phyloP scores from a whole-genome alignment of 108 stramenopile genomes.

The Cyclotella kingstonii region DNA sequence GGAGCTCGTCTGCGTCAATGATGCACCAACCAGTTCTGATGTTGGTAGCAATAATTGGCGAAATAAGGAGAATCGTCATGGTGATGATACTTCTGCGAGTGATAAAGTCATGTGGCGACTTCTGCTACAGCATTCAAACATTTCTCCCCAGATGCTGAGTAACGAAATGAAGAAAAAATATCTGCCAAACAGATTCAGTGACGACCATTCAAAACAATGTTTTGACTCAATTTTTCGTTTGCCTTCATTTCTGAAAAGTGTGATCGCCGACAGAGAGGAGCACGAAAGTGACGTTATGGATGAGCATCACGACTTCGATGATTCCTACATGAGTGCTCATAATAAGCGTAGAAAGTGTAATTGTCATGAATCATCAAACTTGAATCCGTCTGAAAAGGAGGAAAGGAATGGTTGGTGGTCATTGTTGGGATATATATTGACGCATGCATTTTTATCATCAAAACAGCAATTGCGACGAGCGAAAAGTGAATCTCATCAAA shows the following conservation, averaged over 20 bases:
- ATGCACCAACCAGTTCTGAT: slow-evolving; percentile 3
- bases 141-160: slow-evolving; percentile 3
- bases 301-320: no score
- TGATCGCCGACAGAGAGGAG: slow-evolving; percentile 13
- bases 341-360: background rate
- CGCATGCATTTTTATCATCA: slow-evolving; percentile 21
- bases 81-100: background rate
- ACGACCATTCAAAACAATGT: background rate
- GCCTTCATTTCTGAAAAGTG: background rate
- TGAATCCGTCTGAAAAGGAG: background rate
- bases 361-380: background rate
- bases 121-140: slow-evolving; percentile 8
- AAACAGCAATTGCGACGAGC: background rate
- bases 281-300: no score
- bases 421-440: slow-evolving; percentile 29
- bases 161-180: no score
- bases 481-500: no score
- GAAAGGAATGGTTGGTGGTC: slow-evolving; percentile 21
- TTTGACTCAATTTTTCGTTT: no score
- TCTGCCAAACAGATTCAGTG: background rate
- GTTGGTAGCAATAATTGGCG: background rate
- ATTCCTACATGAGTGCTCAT: no score
- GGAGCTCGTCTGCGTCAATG: no score
- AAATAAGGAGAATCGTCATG: background rate
- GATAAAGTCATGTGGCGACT: slow-evolving; percentile 17